Base-by-base conservation (phyloP, 331 rosid genomes). In the Rhamnella rubrinervis region DNA sequence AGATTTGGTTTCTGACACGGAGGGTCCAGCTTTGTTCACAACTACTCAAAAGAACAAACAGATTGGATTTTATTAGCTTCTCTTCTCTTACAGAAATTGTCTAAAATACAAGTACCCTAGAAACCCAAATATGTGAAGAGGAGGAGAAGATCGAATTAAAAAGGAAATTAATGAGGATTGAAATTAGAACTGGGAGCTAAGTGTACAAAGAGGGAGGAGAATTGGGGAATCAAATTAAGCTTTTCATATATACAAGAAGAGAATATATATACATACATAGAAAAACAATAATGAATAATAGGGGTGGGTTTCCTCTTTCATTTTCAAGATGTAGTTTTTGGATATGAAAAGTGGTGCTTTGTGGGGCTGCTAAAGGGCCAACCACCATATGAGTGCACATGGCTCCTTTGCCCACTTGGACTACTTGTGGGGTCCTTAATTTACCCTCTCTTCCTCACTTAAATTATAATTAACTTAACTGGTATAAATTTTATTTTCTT, bases 341-440 rank as follows among this genome's bases (percentile, higher is more conserved):
- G 66, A 74, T 67, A 56, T 77, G 83, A 74, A 79, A 69, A 63
- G 59, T 61, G 14, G 40, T 18, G 57, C 31, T 60, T 55, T 38
- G 84, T 80, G 84, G 83, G 84, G 69, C 70, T 31, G 50, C 76
- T 52, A 40, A 18, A 40, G 71, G 74, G 71, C 84, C 77, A 80
- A 80, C 80, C 67, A 75, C 77, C 84, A 80, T 80, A 75, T 66
- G 84, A 80, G 56, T 35, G 84, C 84, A 80, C 84, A 80, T 80
- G 84, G 80, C 60, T 75, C 80, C 68, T 37, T 80, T 80, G 71
- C 76, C 84, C 80, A 80, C 80, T 75, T 80, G 74, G 71, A 70
- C 52, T 26, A 52, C 0, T 37, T 23, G 44, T 61, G 81, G 72
- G 63, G 8, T 77, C 80, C 16, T 38, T 67, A 55, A 18, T 40